These are phyloP conservation scores for Cladophialophora chaetospira DNA, from an alignment of 2,329 filamentous ascomycete genomes.

Conservation along the genomic window DNA sequence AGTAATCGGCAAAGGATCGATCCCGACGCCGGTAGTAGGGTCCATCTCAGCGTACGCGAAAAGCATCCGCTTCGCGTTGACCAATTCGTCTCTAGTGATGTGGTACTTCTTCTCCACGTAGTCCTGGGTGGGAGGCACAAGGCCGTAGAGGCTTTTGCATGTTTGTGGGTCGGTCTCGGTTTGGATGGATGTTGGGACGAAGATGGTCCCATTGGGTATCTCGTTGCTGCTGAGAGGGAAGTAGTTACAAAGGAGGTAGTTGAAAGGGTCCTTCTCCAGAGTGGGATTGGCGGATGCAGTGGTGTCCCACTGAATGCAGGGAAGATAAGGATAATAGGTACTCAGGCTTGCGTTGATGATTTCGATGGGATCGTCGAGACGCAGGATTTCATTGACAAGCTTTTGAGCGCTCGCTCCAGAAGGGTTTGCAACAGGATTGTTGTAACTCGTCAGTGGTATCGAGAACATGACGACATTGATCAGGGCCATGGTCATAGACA, in stretches of 20 bases:
- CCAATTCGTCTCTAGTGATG: constrained; percentile 14
- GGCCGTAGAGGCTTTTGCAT: constrained; percentile 2
- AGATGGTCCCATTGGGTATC: constrained; percentile 14
- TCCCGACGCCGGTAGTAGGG: constrained; percentile 7
- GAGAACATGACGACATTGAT: background rate
- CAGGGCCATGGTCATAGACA: background rate
- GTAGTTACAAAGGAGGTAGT: constrained; percentile 16
- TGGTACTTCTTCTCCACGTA: constrained; percentile 6
- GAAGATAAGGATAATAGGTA: background rate
- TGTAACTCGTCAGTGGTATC: background rate
- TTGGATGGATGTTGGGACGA: background rate
- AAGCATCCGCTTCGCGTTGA: constrained; percentile 5
- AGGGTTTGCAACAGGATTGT: background rate
- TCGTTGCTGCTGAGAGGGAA: constrained; percentile 9
- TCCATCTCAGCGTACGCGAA: constrained; percentile 16
- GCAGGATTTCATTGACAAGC: background rate
- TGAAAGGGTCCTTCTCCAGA: constrained; percentile 3
- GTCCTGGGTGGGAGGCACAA: constrained; percentile 1
- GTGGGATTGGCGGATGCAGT: constrained; percentile 2
- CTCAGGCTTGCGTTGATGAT: constrained; percentile 4
- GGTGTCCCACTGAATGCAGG: constrained; percentile 5
- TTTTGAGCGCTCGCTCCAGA: background rate
- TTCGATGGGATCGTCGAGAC: background rate
- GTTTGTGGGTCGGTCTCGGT: background rate
- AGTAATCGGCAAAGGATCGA: constrained; percentile 7